Conservation (phyloP, 2,329 filamentous ascomycete species). For the Basipetospora chlamydospora region DNA sequence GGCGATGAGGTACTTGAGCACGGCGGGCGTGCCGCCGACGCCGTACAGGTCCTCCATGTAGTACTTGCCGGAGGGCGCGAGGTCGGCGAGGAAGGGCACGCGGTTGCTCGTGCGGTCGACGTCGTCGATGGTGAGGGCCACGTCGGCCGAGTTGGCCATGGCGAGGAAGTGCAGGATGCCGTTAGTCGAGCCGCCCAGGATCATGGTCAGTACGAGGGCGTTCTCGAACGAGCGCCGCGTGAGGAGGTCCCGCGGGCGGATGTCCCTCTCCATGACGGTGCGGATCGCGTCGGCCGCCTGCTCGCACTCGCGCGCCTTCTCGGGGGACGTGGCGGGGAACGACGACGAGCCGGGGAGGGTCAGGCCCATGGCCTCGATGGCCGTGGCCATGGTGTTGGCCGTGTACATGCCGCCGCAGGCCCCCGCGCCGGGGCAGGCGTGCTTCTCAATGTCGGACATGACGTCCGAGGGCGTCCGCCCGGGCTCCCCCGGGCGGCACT, state of each 20-base stretch:
- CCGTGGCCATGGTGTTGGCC: slow-evolving; percentile 73
- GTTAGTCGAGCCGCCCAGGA: slow-evolving; percentile 81
- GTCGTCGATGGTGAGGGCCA: slow-evolving; percentile 66
- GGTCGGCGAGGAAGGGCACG: slow-evolving; percentile 73
- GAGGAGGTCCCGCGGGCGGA: slow-evolving; percentile 65
- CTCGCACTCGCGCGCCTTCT: slow-evolving; percentile 77
- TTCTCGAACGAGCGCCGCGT: slow-evolving; percentile 76
- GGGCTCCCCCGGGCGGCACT: slow-evolving; percentile 43
- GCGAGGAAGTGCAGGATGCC: slow-evolving; percentile 79
- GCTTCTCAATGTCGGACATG: slow-evolving; percentile 64
- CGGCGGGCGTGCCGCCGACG: slow-evolving; percentile 71
- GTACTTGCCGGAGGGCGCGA: slow-evolving; percentile 72
- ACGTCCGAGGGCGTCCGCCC: slow-evolving; percentile 62
- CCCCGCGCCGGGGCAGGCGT: slow-evolving; percentile 50
- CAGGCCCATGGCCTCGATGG: slow-evolving; percentile 77
- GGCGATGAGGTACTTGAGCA: slow-evolving; percentile 74
- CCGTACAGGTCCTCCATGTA: slow-evolving; percentile 81
- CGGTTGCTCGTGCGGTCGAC: slow-evolving; percentile 68
- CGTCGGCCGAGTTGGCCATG: slow-evolving; percentile 75
- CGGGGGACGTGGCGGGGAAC: slow-evolving; percentile 64
- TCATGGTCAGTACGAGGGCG: slow-evolving; percentile 80
- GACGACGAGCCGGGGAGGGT: slow-evolving; percentile 72
- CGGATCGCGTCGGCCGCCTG: slow-evolving; percentile 67
- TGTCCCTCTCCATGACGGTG: slow-evolving; percentile 67
- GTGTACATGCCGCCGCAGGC: slow-evolving; percentile 72